Evolutionary conservation across 78 protist genomes (phyloP), one percentile per base, ranked within the genome.

Genomic region (Monocercomonoides exilis): DNA sequence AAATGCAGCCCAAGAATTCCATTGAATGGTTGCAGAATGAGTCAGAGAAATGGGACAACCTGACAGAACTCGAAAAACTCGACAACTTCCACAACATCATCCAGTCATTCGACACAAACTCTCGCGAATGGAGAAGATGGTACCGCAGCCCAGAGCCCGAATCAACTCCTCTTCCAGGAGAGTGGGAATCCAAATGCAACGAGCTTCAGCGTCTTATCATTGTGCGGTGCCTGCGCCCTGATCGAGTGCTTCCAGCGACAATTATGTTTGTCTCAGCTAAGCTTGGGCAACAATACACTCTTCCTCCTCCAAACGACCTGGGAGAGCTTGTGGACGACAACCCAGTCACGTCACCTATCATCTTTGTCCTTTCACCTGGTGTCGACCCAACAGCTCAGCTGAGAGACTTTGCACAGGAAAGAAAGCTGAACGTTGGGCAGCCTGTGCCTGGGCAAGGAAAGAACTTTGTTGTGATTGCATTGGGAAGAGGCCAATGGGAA

Each of bases 311-410:
- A 32, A 89, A 90, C 64, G 92, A 94, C 87, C 44, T 93, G 29
- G 41, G 2, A 3, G 46, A 46, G 2, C 85, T 87, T 77, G 88
- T 85, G 77, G 81, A 32, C 54, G 91, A 85, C 21, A 89, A 93
- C 70, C 0, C n/a, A 11, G n/a, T 80, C 4, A 2, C 0, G 41
- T 21, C 87, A 38, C 97, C 97, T 0, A 2, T 95, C 38, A 88
- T 95, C 54, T 95, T 95, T 38, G 93, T 95, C 43, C 94, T 95
- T 36, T 89, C 95, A 4, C 92, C 94, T n/a, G 95, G 95, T 0
- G 95, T 91, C 3, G 95, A 95, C 63, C 97, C 97, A 32, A 43
- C 88, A 36, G 43, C 36, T 33, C 86, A 88, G 81, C 91, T 95
- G 6, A 1, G 32, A 45, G 63, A 46, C 11, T 89, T 92, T 1